phyloP scores from a whole-genome alignment of 2,329 filamentous ascomycete genomes.

The Cladophialophora bantiana region DNA sequence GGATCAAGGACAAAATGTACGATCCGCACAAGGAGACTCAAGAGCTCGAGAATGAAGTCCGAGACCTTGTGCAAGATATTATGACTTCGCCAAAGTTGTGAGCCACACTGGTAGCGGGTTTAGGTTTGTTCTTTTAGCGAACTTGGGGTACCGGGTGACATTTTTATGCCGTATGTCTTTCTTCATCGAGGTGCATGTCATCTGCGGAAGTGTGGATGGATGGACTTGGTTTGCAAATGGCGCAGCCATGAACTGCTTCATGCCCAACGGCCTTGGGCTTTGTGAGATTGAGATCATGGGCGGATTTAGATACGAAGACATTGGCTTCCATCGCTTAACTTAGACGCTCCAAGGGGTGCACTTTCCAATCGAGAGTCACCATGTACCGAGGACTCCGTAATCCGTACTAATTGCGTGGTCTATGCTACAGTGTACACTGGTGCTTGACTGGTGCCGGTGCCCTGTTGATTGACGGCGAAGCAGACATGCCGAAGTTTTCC shows the following conservation, averaged over 20 bases:
- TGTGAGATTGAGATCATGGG: neutral
- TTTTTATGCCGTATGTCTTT: constrained; percentile 4
- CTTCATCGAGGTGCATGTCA: neutral
- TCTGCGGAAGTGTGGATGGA: neutral
- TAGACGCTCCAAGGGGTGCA: neutral
- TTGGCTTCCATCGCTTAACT: neutral
- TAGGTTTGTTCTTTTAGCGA: constrained; percentile 15
- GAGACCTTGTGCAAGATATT: constrained; percentile 34
- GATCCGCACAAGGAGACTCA: constrained; percentile 57
- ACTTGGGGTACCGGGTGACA: constrained; percentile 8
- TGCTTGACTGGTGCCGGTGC: neutral
- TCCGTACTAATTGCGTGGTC: neutral
- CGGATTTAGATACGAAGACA: neutral
- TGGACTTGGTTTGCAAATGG: neutral
- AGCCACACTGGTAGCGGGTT: neutral
- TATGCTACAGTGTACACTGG: no score
- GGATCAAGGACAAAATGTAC: constrained; percentile 59
- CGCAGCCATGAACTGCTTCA: neutral
- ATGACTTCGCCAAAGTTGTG: constrained; percentile 29
- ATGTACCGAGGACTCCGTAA: neutral
- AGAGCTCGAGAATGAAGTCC: constrained; percentile 52
- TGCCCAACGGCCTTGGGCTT: neutral
- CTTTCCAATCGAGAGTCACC: neutral
- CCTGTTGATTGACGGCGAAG: neutral
- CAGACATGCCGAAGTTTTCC: neutral